These are phyloP conservation scores for Xylariaceae sp. DNA, from an alignment of 2,329 filamentous ascomycete genomes.

Conservation along the genomic window DNA sequence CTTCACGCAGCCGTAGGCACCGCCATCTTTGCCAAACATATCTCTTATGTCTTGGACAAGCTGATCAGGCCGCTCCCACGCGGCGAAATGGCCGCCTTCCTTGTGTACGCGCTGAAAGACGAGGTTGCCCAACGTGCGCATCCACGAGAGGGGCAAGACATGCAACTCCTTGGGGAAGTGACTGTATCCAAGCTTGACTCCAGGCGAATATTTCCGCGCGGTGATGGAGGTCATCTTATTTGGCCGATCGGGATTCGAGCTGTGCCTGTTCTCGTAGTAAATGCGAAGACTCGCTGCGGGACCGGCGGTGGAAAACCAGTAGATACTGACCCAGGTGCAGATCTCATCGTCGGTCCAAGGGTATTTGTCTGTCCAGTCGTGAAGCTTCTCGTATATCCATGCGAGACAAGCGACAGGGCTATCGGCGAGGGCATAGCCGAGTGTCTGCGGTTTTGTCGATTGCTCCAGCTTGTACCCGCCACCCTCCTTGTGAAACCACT, in stretches of 20 bases:
- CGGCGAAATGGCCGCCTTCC: conserved; percentile 56
- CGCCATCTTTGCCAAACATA: conserved; percentile 53
- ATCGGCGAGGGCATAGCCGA: conserved; percentile 64
- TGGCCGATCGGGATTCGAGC: conserved; percentile 20
- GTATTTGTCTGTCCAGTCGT: conserved; percentile 69
- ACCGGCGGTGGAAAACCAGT: conserved; percentile 65
- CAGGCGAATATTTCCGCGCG: conserved; percentile 29
- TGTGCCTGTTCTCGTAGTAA: conserved; percentile 63
- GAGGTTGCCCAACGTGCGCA: conserved; percentile 52
- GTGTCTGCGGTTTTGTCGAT: conserved; percentile 64
- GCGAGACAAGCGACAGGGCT: conserved; percentile 65
- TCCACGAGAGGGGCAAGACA: conserved; percentile 51
- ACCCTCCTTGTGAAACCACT: conserved; percentile 55
- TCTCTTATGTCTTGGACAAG: conserved; percentile 48
- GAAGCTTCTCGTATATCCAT: conserved; percentile 78
- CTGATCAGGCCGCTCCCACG: conserved; percentile 51
- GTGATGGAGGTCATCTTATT: conserved; percentile 19
- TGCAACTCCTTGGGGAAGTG: conserved; percentile 55
- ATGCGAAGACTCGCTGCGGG: conserved; percentile 61
- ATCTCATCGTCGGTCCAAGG: conserved; percentile 72
- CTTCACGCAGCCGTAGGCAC: conserved; percentile 36
- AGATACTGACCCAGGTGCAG: conserved; percentile 68
- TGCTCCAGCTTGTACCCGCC: conserved; percentile 56
- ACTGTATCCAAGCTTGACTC: conserved; percentile 41
- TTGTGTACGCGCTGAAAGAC: conserved; percentile 50